A percentile compares a stretch with the other conserved stretches of the same genome.
phyloP scores from a whole-genome alignment of 371 early-diverging fungal species.

The Batkoa obscura region DNA sequence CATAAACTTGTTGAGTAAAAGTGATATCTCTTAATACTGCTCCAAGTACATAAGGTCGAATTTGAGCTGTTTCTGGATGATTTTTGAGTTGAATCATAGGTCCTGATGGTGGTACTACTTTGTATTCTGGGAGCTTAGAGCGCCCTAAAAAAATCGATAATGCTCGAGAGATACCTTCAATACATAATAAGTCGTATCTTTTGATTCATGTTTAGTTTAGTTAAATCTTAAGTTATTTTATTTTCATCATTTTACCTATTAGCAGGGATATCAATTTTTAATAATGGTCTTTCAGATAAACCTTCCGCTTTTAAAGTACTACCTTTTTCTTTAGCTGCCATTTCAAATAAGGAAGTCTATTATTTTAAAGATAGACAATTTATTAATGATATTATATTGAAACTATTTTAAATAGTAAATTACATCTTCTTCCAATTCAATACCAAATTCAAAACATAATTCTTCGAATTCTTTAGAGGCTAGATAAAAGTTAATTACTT shows the following conservation, averaged over 20 bases:
- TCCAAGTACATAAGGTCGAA: slow-evolving; percentile 83
- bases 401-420: slow-evolving; percentile 8
- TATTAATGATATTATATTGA: background rate
- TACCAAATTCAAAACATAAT: slow-evolving; percentile 98
- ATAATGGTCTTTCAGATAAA: slow-evolving; percentile 54
- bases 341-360: slow-evolving; percentile 64
- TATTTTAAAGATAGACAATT: slow-evolving; percentile 3
- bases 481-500: slow-evolving; percentile 11
- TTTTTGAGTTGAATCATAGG: background rate
- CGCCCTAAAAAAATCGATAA: slow-evolving; percentile 59
- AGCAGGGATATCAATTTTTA: slow-evolving; percentile 98
- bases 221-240: background rate
- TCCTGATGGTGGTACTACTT: background rate
- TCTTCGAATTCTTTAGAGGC: slow-evolving; percentile 83
- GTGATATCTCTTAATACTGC: slow-evolving; percentile 85
- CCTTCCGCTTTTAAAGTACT: slow-evolving; percentile 27
- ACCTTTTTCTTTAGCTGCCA: slow-evolving; percentile 40
- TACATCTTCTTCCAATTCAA: slow-evolving; percentile 97
- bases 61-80: slow-evolving; percentile 25
- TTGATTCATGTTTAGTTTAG: background rate
- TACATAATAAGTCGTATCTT: slow-evolving; percentile 89
- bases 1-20: slow-evolving; percentile 69
- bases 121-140: slow-evolving; percentile 26
- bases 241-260: slow-evolving; percentile 57
- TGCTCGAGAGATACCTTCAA: slow-evolving; percentile 85